Evolutionary conservation across 176 grass and related monocot genomes (phyloP).

Genomic region (Triticum aestivum): IWGSC_CS_RefSeq_v2.1 NC_057808.1:8530917-8531416

Average conservation of each 20-base stretch:
- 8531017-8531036: not conserved
- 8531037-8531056: not conserved
- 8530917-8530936: slow-evolving; percentile 27
- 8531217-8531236: not conserved
- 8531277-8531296: slow-evolving; percentile 32
- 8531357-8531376: not conserved
- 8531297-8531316: slow-evolving; percentile 20
- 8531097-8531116: not conserved
- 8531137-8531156: not conserved
- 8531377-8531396: slow-evolving; percentile 26
- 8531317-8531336: slow-evolving; percentile 47
- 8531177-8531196: not conserved
- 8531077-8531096: not conserved
- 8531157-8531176: not conserved
- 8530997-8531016: not conserved
- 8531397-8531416: slow-evolving; percentile 28
- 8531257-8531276: not conserved
- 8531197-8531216: not conserved
- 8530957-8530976: slow-evolving; percentile 44
- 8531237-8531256: not conserved
- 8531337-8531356: slow-evolving; percentile 35
- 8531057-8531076: not conserved
- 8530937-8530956: slow-evolving; percentile 27
- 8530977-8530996: slow-evolving; percentile 16
- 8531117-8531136: not conserved